These are phyloP conservation scores for Ophiostoma quercus DNA, from an alignment of 2,329 filamentous ascomycete species.

Conservation along the genomic window DNA sequence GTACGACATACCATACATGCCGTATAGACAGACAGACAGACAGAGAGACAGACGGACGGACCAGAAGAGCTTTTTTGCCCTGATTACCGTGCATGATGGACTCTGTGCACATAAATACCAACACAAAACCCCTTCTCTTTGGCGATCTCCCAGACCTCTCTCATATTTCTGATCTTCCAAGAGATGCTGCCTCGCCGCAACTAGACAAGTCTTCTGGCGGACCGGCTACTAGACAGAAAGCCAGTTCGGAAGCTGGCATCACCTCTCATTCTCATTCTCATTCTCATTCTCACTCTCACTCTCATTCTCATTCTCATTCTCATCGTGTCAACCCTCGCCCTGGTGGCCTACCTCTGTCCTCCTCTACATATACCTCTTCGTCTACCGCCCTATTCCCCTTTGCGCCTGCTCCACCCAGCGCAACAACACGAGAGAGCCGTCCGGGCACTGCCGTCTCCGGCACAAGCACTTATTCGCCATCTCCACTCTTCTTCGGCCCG, in stretches of 20 bases:
- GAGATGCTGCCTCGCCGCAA: not conserved
- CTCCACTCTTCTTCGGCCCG: constrained; percentile 45
- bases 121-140: constrained; percentile 21
- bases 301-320: not conserved
- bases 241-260: constrained; percentile 22
- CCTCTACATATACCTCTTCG: not conserved
- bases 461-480: constrained; percentile 37
- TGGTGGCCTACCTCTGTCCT: not conserved
- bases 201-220: not conserved
- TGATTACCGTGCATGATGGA: constrained; percentile 14
- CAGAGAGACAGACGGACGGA: not conserved
- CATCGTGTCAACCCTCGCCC: not conserved
- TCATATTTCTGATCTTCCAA: constrained; percentile 12
- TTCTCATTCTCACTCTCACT: not conserved
- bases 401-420: not conserved
- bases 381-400: not conserved
- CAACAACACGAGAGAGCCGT: not conserved
- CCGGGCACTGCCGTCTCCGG: not conserved
- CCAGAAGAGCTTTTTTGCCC: not conserved
- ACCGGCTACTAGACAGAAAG: constrained; percentile 19
- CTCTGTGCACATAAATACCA: constrained; percentile 14
- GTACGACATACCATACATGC: constrained; percentile 25
- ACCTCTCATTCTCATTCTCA: constrained; percentile 14
- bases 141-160: constrained; percentile 22
- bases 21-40: not conserved